A percentile compares a stretch with the other conserved stretches of the same genome.
phyloP scores from a whole-genome alignment of 2,329 filamentous ascomycete genomes.

The Nothomitra cinnamomea region DNA sequence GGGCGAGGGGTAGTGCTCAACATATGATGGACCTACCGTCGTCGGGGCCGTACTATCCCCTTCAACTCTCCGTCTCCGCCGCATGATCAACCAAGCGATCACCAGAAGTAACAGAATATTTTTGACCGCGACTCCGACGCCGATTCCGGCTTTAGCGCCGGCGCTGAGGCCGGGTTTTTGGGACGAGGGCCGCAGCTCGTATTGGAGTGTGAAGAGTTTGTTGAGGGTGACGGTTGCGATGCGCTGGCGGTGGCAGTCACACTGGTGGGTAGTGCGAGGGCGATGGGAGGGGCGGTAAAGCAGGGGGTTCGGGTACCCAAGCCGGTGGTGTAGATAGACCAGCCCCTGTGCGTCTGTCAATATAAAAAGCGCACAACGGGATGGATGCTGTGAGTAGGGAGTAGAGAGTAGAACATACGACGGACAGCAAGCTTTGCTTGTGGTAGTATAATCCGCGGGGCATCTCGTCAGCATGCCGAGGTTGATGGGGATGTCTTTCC shows the following conservation, averaged over 20 bases:
- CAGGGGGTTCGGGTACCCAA: constrained; percentile 18
- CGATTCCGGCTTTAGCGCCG: constrained; percentile 15
- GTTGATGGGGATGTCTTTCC: background rate
- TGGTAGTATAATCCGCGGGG: constrained; percentile 12
- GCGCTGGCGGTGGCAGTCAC: constrained; percentile 9
- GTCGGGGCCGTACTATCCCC: too few relatives aligned
- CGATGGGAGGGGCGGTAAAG: constrained; percentile 12
- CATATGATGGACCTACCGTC: too few relatives aligned
- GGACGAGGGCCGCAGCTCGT: constrained; percentile 10
- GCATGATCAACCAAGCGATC: too few relatives aligned
- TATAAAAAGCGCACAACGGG: too few relatives aligned
- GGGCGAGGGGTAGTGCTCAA: too few relatives aligned
- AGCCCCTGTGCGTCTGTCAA: too few relatives aligned
- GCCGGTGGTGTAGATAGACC: constrained; percentile 11
- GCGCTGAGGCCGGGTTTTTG: constrained; percentile 8
- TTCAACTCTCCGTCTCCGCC: too few relatives aligned
- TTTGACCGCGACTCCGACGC: constrained; percentile 10
- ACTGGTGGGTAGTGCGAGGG: constrained; percentile 10
- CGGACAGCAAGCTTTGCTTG: constrained; percentile 12
- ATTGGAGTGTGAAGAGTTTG: constrained; percentile 16
- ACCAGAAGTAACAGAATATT: constrained; percentile 6
- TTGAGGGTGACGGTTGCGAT: constrained; percentile 14
- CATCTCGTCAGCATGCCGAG: constrained; percentile 9
- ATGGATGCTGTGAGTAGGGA: too few relatives aligned
- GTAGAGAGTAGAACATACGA: too few relatives aligned